A percentile compares a stretch with the other conserved stretches of the same genome.
phyloP scores from a whole-genome alignment of 352 stramenopile species.

The Halophytophthora polymorphica region DNA sequence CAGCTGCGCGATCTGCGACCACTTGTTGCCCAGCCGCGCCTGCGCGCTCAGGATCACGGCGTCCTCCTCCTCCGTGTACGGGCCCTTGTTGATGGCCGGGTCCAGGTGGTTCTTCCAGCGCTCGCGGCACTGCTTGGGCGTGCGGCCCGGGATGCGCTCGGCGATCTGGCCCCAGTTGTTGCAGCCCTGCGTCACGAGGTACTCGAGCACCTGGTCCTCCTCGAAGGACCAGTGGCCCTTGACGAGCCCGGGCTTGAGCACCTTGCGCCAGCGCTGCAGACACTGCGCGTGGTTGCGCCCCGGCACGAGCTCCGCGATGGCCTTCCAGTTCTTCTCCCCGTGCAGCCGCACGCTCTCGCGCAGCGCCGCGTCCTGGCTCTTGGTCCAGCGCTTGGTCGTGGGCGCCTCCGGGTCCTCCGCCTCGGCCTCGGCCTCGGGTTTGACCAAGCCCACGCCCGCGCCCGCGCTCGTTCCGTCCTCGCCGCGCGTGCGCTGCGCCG shows the following conservation, averaged over 20 bases:
- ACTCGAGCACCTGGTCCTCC: conserved; percentile 92
- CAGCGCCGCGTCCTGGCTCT: conserved; percentile 81
- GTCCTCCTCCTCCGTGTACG: conserved; percentile 95
- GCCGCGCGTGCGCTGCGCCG: conserved; percentile 54
- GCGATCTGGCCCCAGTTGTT: conserved; percentile 95
- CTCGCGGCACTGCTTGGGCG: conserved; percentile 90
- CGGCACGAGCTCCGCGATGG: conserved; percentile 80
- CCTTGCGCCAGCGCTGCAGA: conserved; percentile 88
- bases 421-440: conserved; percentile 36
- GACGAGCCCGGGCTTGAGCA: conserved; percentile 93
- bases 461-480: conserved; percentile 22
- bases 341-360: conserved; percentile 80
- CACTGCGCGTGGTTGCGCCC: conserved; percentile 87
- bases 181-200: conserved; percentile 83
- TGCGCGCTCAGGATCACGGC: conserved; percentile 90
- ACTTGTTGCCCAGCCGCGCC: conserved; percentile 92
- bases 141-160: conserved; percentile 89
- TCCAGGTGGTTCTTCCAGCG: conserved; percentile 90
- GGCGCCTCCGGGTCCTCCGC: conserved; percentile 67
- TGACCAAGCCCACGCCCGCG: conserved; percentile 16
- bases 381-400: conserved; percentile 86
- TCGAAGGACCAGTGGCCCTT: conserved; percentile 96
- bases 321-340: conserved; percentile 89
- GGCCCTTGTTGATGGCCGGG: conserved; percentile 92
- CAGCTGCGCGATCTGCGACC: conserved; percentile 94